Evolutionary conservation across 257 asterid genomes (phyloP), one percentile per base, ranked within the genome.

Genomic region (Ocimum tenuiflorum): DNA sequence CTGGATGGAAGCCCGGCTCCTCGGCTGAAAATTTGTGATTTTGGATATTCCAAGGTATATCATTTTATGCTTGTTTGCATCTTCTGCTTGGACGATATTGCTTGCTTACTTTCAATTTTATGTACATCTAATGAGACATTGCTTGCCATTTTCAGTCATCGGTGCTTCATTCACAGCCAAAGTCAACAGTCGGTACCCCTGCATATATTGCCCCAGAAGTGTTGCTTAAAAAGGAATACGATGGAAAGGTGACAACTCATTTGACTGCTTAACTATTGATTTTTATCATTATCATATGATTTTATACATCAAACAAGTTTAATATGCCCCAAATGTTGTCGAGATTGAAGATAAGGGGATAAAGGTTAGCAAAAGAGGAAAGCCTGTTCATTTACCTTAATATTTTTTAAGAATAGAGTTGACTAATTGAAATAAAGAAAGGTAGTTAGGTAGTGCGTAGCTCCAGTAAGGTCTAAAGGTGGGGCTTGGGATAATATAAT

Each of bases 81-180:
- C 31, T 31, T 31, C 17, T 17, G 38, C 4, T 22, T 5, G 22
- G 23, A 15, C 10, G 3, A 7, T 1, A 20, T 8, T 52, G 23
- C 13, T 52, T 14, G 12, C 8, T 3, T n/a, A n/a, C n/a, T n/a
- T n/a, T 29, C 31, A 24, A 24, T 24, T 52, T 47, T 55, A n/a
- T 11, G 29, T 7, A 7, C 23, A n/a, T 29, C 12, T 13, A 15
- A 36, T 36, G 48, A 17, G 12, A 15, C 23, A 22, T 27, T 51
- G 67, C 15, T 60, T 70, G 39, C 19, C 15, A 51, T 73, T 75
- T 69, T 71, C 78, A 94, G 97, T 94, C 99, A 13, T 88, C 99
- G 0, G 97, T 94, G 85, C 86, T 90, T 80, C 99, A 94, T 80
- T 94, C 99, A 50, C 99, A 94, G 72, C 99, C 99, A n/a, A 94